A percentile compares a stretch with the other conserved stretches of the same genome.
Evolutionary conservation across 1,284 basidiomycete species (phyloP).

Genomic region (Ustilago bromivora): DNA sequence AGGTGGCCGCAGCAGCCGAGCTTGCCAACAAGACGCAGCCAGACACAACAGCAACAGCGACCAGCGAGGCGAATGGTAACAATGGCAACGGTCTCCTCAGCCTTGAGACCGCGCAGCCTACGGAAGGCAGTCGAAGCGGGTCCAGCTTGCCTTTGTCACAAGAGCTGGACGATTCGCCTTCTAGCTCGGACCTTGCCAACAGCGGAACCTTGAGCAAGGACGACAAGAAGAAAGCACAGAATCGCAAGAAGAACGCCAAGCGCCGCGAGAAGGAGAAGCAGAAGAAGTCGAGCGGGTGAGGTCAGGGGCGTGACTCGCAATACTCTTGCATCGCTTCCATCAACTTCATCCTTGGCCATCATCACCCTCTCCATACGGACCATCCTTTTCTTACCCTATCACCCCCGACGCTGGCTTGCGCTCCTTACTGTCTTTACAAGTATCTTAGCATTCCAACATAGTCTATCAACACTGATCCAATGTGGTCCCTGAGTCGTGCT

Average conservation of each 20-base stretch:
- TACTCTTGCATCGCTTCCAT: background rate
- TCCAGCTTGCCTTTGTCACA: slow-evolving; percentile 36
- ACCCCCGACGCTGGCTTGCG: background rate
- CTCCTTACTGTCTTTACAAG: slow-evolving; percentile 1
- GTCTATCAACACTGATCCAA: background rate
- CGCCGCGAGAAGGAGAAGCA: slow-evolving; percentile 47
- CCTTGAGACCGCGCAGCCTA: slow-evolving; percentile 4
- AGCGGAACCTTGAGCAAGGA: slow-evolving; percentile 39
- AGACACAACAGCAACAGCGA: slow-evolving; percentile 2
- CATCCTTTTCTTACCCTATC: background rate
- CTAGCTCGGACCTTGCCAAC: slow-evolving; percentile 39
- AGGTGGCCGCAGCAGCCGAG: slow-evolving; percentile 24
- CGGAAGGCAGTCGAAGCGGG: slow-evolving; percentile 13
- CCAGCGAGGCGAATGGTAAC: background rate
- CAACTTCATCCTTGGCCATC: background rate
- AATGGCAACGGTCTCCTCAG: slow-evolving; percentile 12
- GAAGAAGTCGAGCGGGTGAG: slow-evolving; percentile 28
- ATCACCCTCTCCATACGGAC: slow-evolving; percentile 2
- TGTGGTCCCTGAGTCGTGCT: background rate
- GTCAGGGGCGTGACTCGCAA: too few species aligned
- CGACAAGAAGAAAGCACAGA: slow-evolving; percentile 47
- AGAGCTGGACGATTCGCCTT: slow-evolving; percentile 36
- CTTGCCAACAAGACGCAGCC: slow-evolving; percentile 19
- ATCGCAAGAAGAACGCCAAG: slow-evolving; percentile 51
- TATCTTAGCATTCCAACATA: background rate